phyloP scores from a whole-genome alignment of 768 basidiomycete species.

The Phallus indusiatus region DNA sequence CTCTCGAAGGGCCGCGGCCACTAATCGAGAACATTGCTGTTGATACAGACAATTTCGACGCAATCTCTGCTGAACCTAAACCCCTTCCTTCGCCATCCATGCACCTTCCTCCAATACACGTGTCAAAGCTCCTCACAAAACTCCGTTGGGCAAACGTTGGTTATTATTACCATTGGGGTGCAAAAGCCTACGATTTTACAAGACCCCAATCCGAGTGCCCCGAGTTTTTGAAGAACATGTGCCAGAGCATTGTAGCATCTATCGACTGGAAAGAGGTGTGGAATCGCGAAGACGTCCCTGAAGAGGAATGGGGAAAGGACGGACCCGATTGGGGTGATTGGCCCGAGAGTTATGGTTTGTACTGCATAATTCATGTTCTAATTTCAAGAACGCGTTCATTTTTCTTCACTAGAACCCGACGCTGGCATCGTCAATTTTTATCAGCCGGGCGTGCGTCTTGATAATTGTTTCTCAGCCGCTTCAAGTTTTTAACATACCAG shows the following conservation, averaged over 20 bases:
- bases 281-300: conserved; percentile 17
- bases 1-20: conserved; percentile 42
- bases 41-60: conserved; percentile 41
- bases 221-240: conserved; percentile 43
- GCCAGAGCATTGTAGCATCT: conserved; percentile 46
- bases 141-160: conserved; percentile 96
- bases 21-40: conserved; percentile 69
- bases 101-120: conserved; percentile 38
- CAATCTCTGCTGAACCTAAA: conserved; percentile 48
- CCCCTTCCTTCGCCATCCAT: conserved; percentile 56
- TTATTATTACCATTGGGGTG: conserved; percentile 95
- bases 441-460: conserved; percentile 48
- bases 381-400: not conserved
- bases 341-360: conserved; percentile 68
- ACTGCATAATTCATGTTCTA: not conserved
- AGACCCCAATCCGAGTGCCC: conserved; percentile 59
- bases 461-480: not conserved
- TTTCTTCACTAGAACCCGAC: conserved; percentile 60
- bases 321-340: conserved; percentile 64
- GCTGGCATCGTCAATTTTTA: conserved; percentile 98
- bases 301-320: conserved; percentile 41
- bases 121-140: conserved; percentile 57
- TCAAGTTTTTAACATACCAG: not conserved
- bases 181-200: conserved; percentile 88
- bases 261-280: conserved; percentile 71